These are phyloP conservation scores for Bathelium albidoporum DNA, from an alignment of 495 filamentous ascomycete species.

Conservation along the genomic window DNA sequence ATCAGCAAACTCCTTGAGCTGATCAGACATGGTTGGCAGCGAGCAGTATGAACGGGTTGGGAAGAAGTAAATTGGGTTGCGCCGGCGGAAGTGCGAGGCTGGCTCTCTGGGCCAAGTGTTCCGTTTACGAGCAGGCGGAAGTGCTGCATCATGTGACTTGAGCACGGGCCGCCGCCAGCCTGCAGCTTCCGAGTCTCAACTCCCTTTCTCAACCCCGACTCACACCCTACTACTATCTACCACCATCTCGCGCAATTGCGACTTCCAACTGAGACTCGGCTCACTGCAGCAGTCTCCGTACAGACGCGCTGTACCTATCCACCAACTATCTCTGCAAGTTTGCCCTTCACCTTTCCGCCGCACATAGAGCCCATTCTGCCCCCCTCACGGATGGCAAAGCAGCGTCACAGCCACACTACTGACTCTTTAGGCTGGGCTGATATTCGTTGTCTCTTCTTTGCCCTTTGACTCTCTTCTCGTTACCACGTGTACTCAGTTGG, in stretches of 20 bases:
- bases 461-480: background rate
- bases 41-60: background rate
- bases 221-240: background rate
- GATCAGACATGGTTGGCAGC: constrained; percentile 54
- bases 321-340: no score
- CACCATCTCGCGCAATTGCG: background rate
- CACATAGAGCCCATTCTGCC: no score
- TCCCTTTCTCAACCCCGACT: background rate
- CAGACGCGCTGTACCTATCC: no score
- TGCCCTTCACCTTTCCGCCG: no score
- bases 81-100: background rate
- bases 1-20: constrained; percentile 67
- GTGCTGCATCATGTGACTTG: background rate
- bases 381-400: no score
- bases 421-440: background rate
- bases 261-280: no score
- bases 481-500: background rate
- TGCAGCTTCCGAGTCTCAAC: background rate
- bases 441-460: background rate
- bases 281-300: no score
- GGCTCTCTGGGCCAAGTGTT: background rate
- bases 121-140: no score
- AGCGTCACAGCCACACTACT: background rate
- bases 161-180: background rate
- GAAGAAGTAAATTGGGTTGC: background rate